A percentile compares a stretch with the other conserved stretches of the same genome.
Evolutionary conservation across 306 rosid species (phyloP).

Genomic region (Cotoneaster glaucophyllus): DNA sequence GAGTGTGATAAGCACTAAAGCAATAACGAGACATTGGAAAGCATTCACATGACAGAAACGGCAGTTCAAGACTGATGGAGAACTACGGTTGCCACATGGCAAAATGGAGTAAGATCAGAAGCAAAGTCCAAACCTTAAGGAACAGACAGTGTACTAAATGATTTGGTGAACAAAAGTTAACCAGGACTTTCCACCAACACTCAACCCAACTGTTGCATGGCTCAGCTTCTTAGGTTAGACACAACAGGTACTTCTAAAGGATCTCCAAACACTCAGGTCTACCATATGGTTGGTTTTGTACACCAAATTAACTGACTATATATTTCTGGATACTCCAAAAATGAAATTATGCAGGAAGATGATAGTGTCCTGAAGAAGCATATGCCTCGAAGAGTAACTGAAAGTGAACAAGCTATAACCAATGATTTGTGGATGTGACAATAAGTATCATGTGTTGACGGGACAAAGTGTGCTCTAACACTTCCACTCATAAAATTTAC

Average conservation of each 20-base stretch:
- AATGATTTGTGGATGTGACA: background rate
- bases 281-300: background rate
- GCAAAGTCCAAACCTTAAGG: background rate
- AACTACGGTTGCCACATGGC: constrained; percentile 10
- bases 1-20: constrained; percentile 25
- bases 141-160: background rate
- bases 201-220: background rate
- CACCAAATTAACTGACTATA: background rate
- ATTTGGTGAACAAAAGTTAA: constrained; percentile 8
- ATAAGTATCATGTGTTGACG: background rate
- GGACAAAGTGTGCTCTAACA: background rate
- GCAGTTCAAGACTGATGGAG: background rate
- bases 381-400: background rate
- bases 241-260: background rate
- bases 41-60: background rate
- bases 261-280: background rate
- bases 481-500: background rate
- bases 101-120: background rate
- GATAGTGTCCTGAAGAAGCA: background rate
- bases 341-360: background rate
- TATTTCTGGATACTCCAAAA: background rate
- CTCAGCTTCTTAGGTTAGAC: background rate
- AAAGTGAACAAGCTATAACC: background rate
- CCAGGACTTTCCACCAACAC: background rate
- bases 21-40: constrained; percentile 5